Evolutionary conservation across 2,329 filamentous ascomycete genomes (phyloP).

Genomic region (Fusarium sulawesiense): DNA sequence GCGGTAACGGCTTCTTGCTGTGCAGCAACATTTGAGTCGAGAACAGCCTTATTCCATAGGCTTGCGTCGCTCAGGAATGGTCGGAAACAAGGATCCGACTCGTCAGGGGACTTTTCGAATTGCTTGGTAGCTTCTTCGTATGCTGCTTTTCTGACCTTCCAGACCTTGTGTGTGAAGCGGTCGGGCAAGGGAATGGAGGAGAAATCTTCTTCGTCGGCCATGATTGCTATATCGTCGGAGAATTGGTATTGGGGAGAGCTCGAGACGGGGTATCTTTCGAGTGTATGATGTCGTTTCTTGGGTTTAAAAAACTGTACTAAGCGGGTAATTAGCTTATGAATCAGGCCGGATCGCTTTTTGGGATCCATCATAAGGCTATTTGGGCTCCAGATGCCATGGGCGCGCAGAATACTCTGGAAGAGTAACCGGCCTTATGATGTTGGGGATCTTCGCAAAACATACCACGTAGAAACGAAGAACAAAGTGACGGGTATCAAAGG

Average conservation of each 20-base stretch:
- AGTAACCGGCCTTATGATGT: background rate
- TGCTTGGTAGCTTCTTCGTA: conserved; percentile 93
- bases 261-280: conserved; percentile 41
- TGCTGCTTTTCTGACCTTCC: conserved; percentile 95
- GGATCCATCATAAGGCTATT: conserved; percentile 39
- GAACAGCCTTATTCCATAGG: conserved; percentile 91
- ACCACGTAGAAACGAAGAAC: conserved; percentile 22
- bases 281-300: conserved; percentile 27
- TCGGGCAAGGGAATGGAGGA: conserved; percentile 81
- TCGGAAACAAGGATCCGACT: conserved; percentile 85
- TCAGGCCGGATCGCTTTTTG: conserved; percentile 37
- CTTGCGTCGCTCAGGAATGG: conserved; percentile 87
- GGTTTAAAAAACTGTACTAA: conserved; percentile 44
- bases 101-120: conserved; percentile 86
- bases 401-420: conserved; percentile 10
- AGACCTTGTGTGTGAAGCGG: conserved; percentile 83
- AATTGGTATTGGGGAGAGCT: conserved; percentile 33
- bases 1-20: conserved; percentile 92
- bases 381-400: conserved; percentile 17
- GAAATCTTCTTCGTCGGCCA: conserved; percentile 91
- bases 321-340: conserved; percentile 49
- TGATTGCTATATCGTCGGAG: conserved; percentile 53
- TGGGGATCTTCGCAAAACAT: conserved; percentile 17
- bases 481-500: conserved; percentile 37
- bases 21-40: conserved; percentile 95